Conservation (phyloP, 495 filamentous ascomycete species). For the Thozetella sp. region DNA sequence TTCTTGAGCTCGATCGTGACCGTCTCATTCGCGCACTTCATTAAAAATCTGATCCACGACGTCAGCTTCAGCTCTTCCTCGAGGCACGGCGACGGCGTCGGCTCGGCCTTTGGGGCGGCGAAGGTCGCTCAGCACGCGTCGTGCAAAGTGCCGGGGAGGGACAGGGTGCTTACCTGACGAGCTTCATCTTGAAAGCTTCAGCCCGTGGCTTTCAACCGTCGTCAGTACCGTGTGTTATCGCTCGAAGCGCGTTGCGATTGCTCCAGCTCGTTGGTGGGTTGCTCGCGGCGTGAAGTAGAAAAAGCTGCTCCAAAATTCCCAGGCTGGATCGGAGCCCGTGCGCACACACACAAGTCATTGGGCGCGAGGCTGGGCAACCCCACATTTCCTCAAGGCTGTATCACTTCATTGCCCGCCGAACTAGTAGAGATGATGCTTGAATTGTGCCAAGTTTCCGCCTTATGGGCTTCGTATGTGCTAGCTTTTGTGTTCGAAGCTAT, state of each 20-base stretch:
- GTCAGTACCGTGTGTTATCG: not conserved
- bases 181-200: constrained; percentile 77
- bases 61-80: constrained; percentile 10
- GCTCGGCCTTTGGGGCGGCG: not conserved
- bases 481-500: too few relatives aligned
- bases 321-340: not conserved
- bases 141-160: constrained; percentile 14
- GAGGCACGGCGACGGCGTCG: constrained; percentile 3
- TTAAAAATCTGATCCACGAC: constrained; percentile 72
- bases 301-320: constrained; percentile 1
- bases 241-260: not conserved
- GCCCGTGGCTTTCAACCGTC: not conserved
- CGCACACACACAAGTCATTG: not conserved
- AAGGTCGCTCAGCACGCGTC: constrained; percentile 30
- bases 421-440: not conserved
- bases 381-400: not conserved
- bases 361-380: not conserved
- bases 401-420: not conserved
- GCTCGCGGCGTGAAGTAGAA: not conserved
- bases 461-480: too few relatives aligned
- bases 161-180: constrained; percentile 79
- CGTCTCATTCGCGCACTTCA: constrained; percentile 98
- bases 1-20: constrained; percentile 98
- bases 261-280: not conserved
- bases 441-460: too few relatives aligned